Evolutionary conservation across 306 rosid genomes (phyloP).

Genomic region (Cicer cuneatum): DNA sequence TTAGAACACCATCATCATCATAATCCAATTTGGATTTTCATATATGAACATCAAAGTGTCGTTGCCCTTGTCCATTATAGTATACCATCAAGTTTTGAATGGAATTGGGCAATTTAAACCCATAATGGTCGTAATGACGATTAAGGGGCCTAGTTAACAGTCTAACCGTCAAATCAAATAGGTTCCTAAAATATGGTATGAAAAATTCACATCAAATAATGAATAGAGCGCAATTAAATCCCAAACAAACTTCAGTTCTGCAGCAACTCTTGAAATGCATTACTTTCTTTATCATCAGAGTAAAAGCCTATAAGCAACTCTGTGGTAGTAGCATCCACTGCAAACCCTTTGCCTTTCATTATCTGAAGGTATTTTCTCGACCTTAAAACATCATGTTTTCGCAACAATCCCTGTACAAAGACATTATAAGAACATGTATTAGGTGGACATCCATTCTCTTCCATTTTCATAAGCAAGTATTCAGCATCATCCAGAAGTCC

Average conservation of each 20-base stretch:
- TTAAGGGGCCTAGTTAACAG: background rate
- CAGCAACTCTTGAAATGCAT: constrained; percentile 37
- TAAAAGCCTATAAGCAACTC: constrained; percentile 32
- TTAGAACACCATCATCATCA: constrained; percentile 1
- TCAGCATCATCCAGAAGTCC: constrained; percentile 48
- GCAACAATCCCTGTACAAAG: constrained; percentile 46
- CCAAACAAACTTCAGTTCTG: constrained; percentile 28
- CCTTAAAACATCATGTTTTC: constrained; percentile 41
- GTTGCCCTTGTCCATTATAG: background rate
- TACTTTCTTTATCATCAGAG: constrained; percentile 28
- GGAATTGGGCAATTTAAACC: background rate
- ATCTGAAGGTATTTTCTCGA: constrained; percentile 37
- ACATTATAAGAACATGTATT: constrained; percentile 43
- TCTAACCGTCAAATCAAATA: background rate
- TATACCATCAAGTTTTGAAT: background rate
- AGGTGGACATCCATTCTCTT: constrained; percentile 41
- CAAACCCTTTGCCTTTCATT: constrained; percentile 38
- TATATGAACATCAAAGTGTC: background rate
- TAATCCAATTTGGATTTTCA: constrained; percentile 11
- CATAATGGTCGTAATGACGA: background rate
- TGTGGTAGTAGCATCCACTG: constrained; percentile 37
- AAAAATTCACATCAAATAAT: constrained; percentile 1
- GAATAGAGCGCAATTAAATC: background rate
- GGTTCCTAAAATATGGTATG: background rate
- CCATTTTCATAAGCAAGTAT: constrained; percentile 43